A percentile compares a stretch with the other conserved stretches of the same genome.
Conservation (phyloP, 2,329 filamentous ascomycete species). For the Thelonectria olida region DNA sequence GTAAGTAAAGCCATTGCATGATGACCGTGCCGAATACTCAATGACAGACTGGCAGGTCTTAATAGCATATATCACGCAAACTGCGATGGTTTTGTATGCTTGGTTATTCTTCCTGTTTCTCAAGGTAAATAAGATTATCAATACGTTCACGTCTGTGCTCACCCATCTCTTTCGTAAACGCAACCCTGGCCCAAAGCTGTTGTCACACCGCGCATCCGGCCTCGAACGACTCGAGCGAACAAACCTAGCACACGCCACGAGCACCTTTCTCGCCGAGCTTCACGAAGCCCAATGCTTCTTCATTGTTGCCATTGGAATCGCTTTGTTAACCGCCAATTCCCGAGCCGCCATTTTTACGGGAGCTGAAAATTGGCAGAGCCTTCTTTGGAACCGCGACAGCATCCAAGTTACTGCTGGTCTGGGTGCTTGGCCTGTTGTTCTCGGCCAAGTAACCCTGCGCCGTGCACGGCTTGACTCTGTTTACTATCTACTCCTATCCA, state of each 20-base stretch:
- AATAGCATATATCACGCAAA: conserved; percentile 17
- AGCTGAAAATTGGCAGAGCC: conserved; percentile 8
- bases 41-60: neutral
- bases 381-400: conserved; percentile 5
- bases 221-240: neutral
- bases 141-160: neutral
- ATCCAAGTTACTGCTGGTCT: conserved; percentile 1
- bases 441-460: neutral
- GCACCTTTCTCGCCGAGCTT: conserved; percentile 22
- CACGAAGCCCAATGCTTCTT: conserved; percentile 28
- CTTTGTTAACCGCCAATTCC: neutral
- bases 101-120: conserved; percentile 13
- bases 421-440: conserved; percentile 19
- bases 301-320: conserved; percentile 11
- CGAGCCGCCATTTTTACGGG: neutral
- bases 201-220: neutral
- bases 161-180: neutral
- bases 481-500: conserved; percentile 10
- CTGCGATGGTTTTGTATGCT: conserved; percentile 8
- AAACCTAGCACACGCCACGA: neutral
- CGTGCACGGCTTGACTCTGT: conserved; percentile 8
- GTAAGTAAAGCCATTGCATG: neutral
- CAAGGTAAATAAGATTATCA: neutral
- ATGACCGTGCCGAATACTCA: neutral
- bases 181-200: neutral